Conservation (phyloP, 257 asterid genomes). For the Thymus mandschuricus region DNA sequence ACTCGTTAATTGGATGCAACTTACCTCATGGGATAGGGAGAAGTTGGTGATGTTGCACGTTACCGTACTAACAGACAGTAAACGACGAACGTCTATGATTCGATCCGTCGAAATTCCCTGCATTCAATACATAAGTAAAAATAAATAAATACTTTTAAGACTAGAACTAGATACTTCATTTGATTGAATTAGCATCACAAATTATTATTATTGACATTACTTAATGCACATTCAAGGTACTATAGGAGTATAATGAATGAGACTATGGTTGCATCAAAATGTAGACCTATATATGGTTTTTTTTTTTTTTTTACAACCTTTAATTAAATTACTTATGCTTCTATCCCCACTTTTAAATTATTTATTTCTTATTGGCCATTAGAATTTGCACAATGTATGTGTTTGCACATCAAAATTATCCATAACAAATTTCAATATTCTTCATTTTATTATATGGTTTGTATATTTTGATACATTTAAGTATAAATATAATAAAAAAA, state of each 20-base stretch:
- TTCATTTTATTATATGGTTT: too few relatives aligned
- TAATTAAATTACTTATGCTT: not conserved
- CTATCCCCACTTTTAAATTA: too few relatives aligned
- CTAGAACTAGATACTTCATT: not conserved
- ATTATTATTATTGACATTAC: not conserved
- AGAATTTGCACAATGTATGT: conserved; percentile 12
- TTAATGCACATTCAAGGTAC: not conserved
- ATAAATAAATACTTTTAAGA: not conserved
- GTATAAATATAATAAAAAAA: not conserved
- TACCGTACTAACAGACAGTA: conserved; percentile 52
- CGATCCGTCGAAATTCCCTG: conserved; percentile 91
- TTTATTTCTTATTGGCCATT: conserved; percentile 20
- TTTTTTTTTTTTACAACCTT: not conserved
- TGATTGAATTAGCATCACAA: not conserved
- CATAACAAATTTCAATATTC: not conserved
- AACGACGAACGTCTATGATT: conserved; percentile 68
- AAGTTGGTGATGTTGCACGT: conserved; percentile 71
- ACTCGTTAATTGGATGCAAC: too few relatives aligned
- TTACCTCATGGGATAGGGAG: conserved; percentile 87
- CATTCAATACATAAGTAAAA: not conserved
- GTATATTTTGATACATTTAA: not conserved
- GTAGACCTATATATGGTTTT: not conserved
- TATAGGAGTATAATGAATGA: not conserved
- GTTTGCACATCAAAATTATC: not conserved
- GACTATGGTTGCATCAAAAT: not conserved